Percentiles rank a stretch among this genome's conserved stretches.
These are phyloP conservation scores for Rossbeevera mucosa DNA, from an alignment of 768 basidiomycete species.

Conservation along the genomic window DNA sequence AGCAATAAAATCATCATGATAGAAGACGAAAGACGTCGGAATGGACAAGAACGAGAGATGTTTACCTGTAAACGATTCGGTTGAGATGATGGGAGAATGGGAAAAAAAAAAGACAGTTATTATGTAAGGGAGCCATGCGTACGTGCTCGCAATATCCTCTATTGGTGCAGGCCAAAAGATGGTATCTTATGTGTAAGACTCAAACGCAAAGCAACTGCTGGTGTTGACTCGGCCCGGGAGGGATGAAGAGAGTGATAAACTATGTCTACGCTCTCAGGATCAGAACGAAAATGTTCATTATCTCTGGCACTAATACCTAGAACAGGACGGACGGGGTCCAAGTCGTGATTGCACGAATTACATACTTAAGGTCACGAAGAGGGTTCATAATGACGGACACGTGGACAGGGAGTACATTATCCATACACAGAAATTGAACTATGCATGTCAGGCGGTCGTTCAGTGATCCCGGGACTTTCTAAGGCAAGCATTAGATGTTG, in stretches of 20 bases:
- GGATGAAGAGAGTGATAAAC: too few species aligned
- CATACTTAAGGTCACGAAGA: slow-evolving; percentile 10
- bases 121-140: too few species aligned
- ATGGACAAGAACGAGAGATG: not conserved
- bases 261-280: not conserved
- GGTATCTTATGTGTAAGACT: too few species aligned
- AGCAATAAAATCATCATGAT: slow-evolving; percentile 31
- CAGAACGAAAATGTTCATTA: not conserved
- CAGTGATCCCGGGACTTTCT: slow-evolving; percentile 91
- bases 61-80: slow-evolving; percentile 1
- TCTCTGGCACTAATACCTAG: not conserved
- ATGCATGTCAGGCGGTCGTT: slow-evolving; percentile 22
- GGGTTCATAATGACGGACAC: slow-evolving; percentile 1
- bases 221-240: too few species aligned
- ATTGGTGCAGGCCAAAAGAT: too few species aligned
- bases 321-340: slow-evolving; percentile 7
- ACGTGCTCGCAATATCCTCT: too few species aligned
- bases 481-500: slow-evolving; percentile 4
- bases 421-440: slow-evolving; percentile 7
- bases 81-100: too few species aligned
- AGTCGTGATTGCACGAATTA: slow-evolving; percentile 8
- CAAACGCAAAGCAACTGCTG: too few species aligned
- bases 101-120: too few species aligned
- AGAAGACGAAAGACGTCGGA: not conserved
- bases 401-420: slow-evolving; percentile 1